Base-by-base conservation (phyloP, 345 rosid genomes). In the Hibiscus trionum region DNA sequence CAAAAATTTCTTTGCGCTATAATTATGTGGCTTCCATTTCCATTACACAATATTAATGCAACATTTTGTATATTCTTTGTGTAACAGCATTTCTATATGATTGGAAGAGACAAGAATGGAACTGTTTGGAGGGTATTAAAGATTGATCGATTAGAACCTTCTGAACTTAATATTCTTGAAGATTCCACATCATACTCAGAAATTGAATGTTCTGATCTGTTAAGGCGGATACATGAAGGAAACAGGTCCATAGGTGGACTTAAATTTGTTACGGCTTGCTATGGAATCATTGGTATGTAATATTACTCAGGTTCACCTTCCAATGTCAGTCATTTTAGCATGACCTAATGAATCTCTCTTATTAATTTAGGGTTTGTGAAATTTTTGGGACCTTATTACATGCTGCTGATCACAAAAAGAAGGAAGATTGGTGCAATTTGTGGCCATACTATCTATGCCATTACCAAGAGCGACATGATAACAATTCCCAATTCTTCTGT, bases 381-480 rank as follows among this genome's bases (percentile, higher is more conserved):
- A 80, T 90, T 95, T 80, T 82, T 95, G 89, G 99, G 96, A 61
- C 99, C 97, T 2, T 86, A 90, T 79, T 92, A 95, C 85, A 89
- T 95, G 97, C 72, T 92, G 82, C 80, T 95, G 76, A 88, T 95
- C 77, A 95, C 93, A 17, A 84, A 88, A 83, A 86, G 97, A 80
- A 86, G 82, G 88, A 86, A 95, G 85, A 88, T 95, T 47, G 99
- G 99, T 68, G 80, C 81, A 53, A 84, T 95, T 69, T 87, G 93
- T 75, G 99, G 99, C 70, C 97, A 90, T 63, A 59, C 82, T 0
- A 80, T 92, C 60, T 90, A 90, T 80, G 86, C 93, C 52, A 81
- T 92, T 31, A 79, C 84, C 53, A 87, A 84, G 83, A 89, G 92
- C 82, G 78, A 78, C 84, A 88, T 92, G 77, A 88, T 95, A 77